Evolutionary conservation across 2,329 filamentous ascomycete genomes (phyloP).

Genomic region (Chaetomiaceae sp.): DNA sequence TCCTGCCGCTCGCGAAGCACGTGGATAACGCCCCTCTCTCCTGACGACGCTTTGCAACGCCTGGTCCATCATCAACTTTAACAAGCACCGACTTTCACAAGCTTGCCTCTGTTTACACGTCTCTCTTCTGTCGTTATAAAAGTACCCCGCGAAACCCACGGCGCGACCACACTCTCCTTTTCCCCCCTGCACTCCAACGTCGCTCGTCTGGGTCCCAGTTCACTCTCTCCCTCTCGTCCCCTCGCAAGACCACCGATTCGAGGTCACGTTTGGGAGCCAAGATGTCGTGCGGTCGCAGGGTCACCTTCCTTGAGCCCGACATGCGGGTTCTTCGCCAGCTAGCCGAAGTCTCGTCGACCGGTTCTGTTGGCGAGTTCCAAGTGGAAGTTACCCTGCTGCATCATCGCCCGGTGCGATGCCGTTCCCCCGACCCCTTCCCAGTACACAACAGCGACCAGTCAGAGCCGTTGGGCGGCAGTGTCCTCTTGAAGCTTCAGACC

Average conservation of each 20-base stretch:
- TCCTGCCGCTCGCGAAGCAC: not conserved
- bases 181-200: not conserved
- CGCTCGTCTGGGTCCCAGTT: not conserved
- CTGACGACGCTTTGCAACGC: too few relatives aligned
- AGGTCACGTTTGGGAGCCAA: not conserved
- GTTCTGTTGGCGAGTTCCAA: not conserved
- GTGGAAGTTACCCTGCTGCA: not conserved
- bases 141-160: constrained; percentile 2
- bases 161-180: not conserved
- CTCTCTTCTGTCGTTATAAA: not conserved
- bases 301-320: constrained; percentile 13
- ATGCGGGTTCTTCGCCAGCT: not conserved
- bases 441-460: constrained; percentile 7
- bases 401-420: constrained; percentile 9
- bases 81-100: not conserved
- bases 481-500: not conserved
- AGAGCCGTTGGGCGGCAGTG: constrained; percentile 1
- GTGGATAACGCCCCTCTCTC: not conserved
- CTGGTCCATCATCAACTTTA: not conserved
- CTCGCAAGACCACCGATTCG: not conserved
- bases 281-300: constrained; percentile 8
- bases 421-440: constrained; percentile 16
- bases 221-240: not conserved
- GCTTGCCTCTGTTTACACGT: not conserved
- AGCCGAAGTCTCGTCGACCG: too few relatives aligned